A percentile compares a stretch with the other conserved stretches of the same genome.
Evolutionary conservation across 768 basidiomycete species (phyloP).

Genomic region (Melanogaster broomeanus): DNA sequence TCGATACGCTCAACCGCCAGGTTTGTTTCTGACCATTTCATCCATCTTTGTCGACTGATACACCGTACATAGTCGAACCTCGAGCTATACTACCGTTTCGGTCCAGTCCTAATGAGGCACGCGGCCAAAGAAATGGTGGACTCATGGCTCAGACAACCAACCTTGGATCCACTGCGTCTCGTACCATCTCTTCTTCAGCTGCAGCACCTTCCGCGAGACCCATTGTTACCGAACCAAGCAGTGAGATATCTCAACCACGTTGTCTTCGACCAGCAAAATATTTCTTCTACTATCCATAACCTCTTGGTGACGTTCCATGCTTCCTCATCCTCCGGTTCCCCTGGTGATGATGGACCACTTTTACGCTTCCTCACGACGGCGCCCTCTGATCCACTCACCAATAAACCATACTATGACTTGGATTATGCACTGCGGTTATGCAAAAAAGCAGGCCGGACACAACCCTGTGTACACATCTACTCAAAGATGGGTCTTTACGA

Average conservation of each 20-base stretch:
- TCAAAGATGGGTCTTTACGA: conserved; percentile 98
- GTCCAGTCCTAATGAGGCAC: conserved; percentile 82
- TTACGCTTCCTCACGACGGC: conserved; percentile 82
- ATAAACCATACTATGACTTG: conserved; percentile 91
- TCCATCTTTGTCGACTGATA: not conserved
- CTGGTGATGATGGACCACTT: conserved; percentile 73
- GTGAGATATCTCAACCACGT: conserved; percentile 87
- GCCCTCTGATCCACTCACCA: conserved; percentile 79
- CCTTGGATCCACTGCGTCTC: conserved; percentile 79
- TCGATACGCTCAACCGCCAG: conserved; percentile 89
- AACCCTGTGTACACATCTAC: conserved; percentile 95
- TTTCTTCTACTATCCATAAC: conserved; percentile 89
- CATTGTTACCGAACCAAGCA: conserved; percentile 79
- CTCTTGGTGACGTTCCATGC: conserved; percentile 88
- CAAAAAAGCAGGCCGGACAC: conserved; percentile 76
- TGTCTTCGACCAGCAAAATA: conserved; percentile 78
- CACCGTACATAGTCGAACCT: conserved; percentile 60
- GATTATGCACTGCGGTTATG: conserved; percentile 95
- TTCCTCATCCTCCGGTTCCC: conserved; percentile 46
- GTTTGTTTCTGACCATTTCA: conserved; percentile 37
- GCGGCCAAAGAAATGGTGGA: conserved; percentile 90
- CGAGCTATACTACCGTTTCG: conserved; percentile 92
- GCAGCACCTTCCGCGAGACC: conserved; percentile 72
- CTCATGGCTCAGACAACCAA: conserved; percentile 83
- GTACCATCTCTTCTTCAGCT: conserved; percentile 86